Conservation (phyloP, 2,329 filamentous ascomycete genomes). For the Leptographium flavum region DNA sequence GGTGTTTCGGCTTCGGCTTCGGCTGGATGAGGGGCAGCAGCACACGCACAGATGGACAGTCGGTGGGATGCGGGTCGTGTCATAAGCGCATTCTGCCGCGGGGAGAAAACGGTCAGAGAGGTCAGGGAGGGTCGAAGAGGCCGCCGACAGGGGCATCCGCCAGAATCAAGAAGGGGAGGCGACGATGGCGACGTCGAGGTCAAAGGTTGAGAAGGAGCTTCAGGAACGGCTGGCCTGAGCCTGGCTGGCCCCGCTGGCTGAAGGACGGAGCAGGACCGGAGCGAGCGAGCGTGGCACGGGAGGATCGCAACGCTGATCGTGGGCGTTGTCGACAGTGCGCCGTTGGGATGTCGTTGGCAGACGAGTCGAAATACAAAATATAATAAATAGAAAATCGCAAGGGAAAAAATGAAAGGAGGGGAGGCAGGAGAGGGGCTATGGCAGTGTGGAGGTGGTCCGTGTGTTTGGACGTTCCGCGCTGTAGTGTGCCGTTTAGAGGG, state of each 20-base stretch:
- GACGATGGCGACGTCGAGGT: neutral
- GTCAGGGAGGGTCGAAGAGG: neutral
- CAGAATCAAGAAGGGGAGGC: neutral
- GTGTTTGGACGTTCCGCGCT: constrained; percentile 1
- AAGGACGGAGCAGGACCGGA: neutral
- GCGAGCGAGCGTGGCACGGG: neutral
- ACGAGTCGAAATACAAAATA: neutral
- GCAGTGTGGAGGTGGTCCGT: constrained; percentile 7
- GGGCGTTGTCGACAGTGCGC: neutral
- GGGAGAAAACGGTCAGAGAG: neutral
- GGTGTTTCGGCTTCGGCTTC: too few relatives aligned
- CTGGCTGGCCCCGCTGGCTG: neutral
- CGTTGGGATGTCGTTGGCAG: neutral
- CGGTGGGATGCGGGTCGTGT: neutral
- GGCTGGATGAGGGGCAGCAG: neutral
- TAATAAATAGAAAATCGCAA: constrained; percentile 1
- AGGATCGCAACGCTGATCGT: too few relatives aligned
- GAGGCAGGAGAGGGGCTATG: constrained; percentile 1
- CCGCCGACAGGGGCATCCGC: neutral
- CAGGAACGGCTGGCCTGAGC: neutral
- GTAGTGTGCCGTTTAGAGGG: neutral
- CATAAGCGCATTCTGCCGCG: neutral
- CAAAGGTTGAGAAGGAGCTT: neutral
- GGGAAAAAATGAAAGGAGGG: constrained; percentile 3
- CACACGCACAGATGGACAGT: neutral